A percentile compares a stretch with the other conserved stretches of the same genome.
phyloP scores from a whole-genome alignment of 1,284 basidiomycete species.

The Heterobasidion irregulare region DNA sequence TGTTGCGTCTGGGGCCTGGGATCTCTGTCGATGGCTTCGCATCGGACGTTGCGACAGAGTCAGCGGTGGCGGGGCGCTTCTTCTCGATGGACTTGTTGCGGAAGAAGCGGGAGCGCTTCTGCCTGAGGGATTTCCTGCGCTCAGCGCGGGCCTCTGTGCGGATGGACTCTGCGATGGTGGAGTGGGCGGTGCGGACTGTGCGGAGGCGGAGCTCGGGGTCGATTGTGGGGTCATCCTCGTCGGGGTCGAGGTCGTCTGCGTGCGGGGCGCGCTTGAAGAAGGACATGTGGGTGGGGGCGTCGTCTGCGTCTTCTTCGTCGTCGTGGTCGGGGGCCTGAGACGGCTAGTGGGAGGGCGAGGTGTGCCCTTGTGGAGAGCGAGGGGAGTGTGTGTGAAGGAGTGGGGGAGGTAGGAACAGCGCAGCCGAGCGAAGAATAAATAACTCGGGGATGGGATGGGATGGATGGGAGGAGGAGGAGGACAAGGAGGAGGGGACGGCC shows the following conservation, averaged over 20 bases:
- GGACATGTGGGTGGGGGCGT: constrained; percentile 10
- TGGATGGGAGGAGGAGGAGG: neutral
- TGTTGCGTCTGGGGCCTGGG: constrained; percentile 55
- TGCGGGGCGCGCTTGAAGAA: constrained; percentile 7
- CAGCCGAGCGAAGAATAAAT: neutral
- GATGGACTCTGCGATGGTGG: constrained; percentile 81
- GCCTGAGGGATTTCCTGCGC: constrained; percentile 47
- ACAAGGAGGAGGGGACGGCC: neutral
- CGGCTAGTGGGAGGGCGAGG: neutral
- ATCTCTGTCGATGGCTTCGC: constrained; percentile 20
- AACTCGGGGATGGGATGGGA: neutral
- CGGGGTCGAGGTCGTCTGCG: constrained; percentile 32
- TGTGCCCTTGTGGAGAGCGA: neutral
- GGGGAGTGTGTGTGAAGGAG: no score
- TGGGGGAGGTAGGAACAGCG: no score
- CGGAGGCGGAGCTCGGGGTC: constrained; percentile 82
- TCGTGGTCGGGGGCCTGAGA: neutral
- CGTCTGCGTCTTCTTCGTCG: no score
- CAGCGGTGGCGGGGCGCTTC: constrained; percentile 32
- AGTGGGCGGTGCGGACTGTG: constrained; percentile 83
- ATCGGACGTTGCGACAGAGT: constrained; percentile 6
- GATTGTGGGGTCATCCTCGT: constrained; percentile 59
- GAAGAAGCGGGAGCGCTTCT: constrained; percentile 54
- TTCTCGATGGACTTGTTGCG: constrained; percentile 30
- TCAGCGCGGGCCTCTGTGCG: constrained; percentile 69